These are phyloP conservation scores for Fusarium subtropicale DNA, from an alignment of 2,329 filamentous ascomycete genomes.

Conservation along the genomic window DNA sequence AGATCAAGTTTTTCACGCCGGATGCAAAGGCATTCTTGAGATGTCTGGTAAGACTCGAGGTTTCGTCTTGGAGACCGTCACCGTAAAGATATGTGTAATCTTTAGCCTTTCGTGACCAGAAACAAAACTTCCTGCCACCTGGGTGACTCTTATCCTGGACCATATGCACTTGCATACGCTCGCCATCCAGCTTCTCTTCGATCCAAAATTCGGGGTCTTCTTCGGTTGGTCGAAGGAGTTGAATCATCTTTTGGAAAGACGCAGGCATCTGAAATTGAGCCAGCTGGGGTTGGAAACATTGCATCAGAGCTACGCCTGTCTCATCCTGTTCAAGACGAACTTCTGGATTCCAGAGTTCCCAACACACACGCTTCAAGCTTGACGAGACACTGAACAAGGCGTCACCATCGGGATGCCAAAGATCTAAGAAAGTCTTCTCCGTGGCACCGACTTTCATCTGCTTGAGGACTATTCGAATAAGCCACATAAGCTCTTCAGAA, in stretches of 20 bases:
- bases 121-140: conserved; percentile 80
- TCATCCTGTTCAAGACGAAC: conserved; percentile 80
- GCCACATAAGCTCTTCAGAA: conserved; percentile 91
- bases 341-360: conserved; percentile 84
- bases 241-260: conserved; percentile 81
- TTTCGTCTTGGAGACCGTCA: conserved; percentile 76
- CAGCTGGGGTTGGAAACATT: conserved; percentile 95
- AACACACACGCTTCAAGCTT: conserved; percentile 89
- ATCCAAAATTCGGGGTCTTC: conserved; percentile 90
- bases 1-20: conserved; percentile 84
- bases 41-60: conserved; percentile 82
- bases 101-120: conserved; percentile 96
- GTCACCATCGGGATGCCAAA: conserved; percentile 84
- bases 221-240: conserved; percentile 71
- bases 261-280: conserved; percentile 90
- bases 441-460: conserved; percentile 81
- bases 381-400: conserved; percentile 89
- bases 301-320: conserved; percentile 83
- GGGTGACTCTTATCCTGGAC: conserved; percentile 72
- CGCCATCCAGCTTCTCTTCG: conserved; percentile 96
- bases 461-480: conserved; percentile 91
- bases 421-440: conserved; percentile 86
- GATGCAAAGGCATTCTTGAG: conserved; percentile 80
- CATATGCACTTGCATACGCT: conserved; percentile 98
- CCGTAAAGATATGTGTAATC: conserved; percentile 97